Percentiles rank a stretch among this genome's conserved stretches.
Conservation (phyloP, 495 filamentous ascomycete genomes). For the Aspergillus nidulans region DNA sequence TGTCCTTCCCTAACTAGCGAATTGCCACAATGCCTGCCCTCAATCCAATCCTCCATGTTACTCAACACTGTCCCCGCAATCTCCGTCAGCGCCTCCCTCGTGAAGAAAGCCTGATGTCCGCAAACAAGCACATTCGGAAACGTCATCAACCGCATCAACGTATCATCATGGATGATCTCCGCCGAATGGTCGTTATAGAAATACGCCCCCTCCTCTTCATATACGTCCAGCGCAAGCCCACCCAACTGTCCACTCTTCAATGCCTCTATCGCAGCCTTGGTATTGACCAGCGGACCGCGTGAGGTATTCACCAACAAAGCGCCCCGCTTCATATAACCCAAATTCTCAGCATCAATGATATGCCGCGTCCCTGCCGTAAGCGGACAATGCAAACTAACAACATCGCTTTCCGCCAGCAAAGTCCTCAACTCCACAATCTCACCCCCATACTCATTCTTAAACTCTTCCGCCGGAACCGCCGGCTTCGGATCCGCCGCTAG, state of each 20-base stretch:
- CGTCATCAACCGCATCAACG: conserved; percentile 62
- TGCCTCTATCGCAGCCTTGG: conserved; percentile 52
- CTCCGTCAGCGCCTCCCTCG: conserved; percentile 58
- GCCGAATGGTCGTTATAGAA: conserved; percentile 65
- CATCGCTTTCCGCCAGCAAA: conserved; percentile 52
- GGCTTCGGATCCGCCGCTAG: conserved; percentile 52
- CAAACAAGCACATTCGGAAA: conserved; percentile 67
- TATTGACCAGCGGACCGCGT: conserved; percentile 60
- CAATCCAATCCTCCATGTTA: conserved; percentile 43
- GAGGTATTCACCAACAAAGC: conserved; percentile 64
- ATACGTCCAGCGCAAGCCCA: conserved; percentile 79
- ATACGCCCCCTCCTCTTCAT: conserved; percentile 66
- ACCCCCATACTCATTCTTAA: conserved; percentile 39
- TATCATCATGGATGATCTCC: conserved; percentile 66
- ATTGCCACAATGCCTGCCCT: conserved; percentile 26
- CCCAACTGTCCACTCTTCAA: conserved; percentile 57
- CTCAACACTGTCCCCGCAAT: conserved; percentile 58
- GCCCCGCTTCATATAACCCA: conserved; percentile 53
- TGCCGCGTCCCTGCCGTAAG: conserved; percentile 55
- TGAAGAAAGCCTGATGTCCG: conserved; percentile 70
- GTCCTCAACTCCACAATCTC: conserved; percentile 50
- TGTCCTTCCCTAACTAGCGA: conserved; percentile 34
- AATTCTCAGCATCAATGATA: conserved; percentile 52
- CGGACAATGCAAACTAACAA: conserved; percentile 64
- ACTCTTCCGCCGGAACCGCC: conserved; percentile 39